Evolutionary conservation across 805 yeast species (phyloP).

Genomic region (Candida suzukii): DNA sequence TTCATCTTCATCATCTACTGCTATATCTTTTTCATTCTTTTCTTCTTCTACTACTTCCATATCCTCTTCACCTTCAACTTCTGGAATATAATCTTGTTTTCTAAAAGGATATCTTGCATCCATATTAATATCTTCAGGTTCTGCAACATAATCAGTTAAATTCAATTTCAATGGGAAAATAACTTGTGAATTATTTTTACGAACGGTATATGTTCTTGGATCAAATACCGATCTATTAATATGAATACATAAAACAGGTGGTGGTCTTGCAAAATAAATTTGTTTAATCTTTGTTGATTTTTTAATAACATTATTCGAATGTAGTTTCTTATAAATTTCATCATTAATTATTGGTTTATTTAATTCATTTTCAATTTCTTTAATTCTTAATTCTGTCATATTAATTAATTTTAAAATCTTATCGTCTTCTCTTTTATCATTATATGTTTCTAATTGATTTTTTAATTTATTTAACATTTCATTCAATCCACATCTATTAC

Average conservation of each 20-base stretch:
- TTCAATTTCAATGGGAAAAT: conserved; percentile 65
- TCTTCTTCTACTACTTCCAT: not conserved
- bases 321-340: conserved; percentile 64
- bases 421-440: conserved; percentile 8
- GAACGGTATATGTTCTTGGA: conserved; percentile 71
- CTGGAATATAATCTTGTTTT: conserved; percentile 38
- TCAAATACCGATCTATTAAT: conserved; percentile 92
- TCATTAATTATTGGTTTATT: conserved; percentile 68
- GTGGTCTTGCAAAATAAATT: conserved; percentile 70
- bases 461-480: conserved; percentile 48
- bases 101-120: conserved; percentile 78
- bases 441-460: conserved; percentile 26
- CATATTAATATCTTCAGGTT: conserved; percentile 59
- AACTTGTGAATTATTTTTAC: conserved; percentile 81
- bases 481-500: conserved; percentile 81
- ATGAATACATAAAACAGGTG: conserved; percentile 77
- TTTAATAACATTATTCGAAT: conserved; percentile 65
- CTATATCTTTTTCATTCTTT: conserved; percentile 2
- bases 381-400: conserved; percentile 38
- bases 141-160: conserved; percentile 62
- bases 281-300: conserved; percentile 83
- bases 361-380: conserved; percentile 46
- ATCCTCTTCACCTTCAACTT: conserved; percentile 13
- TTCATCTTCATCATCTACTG: not conserved
- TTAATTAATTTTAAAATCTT: conserved; percentile 15